A percentile compares a stretch with the other conserved stretches of the same genome.
phyloP scores from a whole-genome alignment of 2,329 filamentous ascomycete genomes.

The Stemphylium lycopersici region DNA sequence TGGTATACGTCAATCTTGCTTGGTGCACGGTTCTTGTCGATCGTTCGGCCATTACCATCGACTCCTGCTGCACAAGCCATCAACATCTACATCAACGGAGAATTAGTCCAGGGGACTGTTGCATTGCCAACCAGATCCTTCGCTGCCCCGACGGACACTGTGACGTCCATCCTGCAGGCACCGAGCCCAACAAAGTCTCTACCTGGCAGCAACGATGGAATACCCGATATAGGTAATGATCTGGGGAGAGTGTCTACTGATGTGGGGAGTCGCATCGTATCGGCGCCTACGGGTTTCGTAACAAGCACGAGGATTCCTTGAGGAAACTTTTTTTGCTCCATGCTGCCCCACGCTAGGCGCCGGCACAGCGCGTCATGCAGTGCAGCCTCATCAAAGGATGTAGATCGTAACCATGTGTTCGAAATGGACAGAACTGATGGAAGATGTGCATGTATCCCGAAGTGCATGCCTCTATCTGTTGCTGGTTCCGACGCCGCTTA shows the following conservation, averaged over 20 bases:
- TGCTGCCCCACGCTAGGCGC: constrained; percentile 11
- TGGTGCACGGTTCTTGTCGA: constrained; percentile 23
- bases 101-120: constrained; percentile 2
- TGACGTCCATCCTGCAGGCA: background rate
- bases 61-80: constrained; percentile 18
- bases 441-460: background rate
- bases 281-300: constrained; percentile 12
- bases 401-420: background rate
- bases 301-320: constrained; percentile 2
- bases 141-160: background rate
- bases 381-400: constrained; percentile 9
- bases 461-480: background rate
- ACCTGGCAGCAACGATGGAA: background rate
- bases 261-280: background rate
- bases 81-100: constrained; percentile 24
- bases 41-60: constrained; percentile 15
- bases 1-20: constrained; percentile 33
- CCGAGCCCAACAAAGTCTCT: constrained; percentile 1
- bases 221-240: constrained; percentile 5
- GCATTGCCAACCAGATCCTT: background rate
- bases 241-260: background rate
- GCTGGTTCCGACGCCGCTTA: background rate
- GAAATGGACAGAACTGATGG: background rate
- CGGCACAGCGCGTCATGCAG: constrained; percentile 12
- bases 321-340: background rate